phyloP scores from a whole-genome alignment of 164 flowering plant genomes.

The Santalum album region DNA sequence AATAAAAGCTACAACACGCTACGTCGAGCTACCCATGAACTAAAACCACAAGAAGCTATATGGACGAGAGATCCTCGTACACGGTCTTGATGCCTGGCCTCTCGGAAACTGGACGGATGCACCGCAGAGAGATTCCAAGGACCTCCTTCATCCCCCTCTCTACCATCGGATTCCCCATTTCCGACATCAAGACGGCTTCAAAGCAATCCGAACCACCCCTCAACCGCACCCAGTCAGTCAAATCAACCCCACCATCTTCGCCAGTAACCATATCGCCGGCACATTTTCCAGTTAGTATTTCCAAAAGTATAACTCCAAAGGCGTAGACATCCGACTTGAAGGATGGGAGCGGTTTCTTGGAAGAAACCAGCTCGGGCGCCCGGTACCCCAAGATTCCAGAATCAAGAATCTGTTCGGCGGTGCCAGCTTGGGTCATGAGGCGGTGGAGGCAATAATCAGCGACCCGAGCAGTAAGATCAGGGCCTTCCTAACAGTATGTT shows the following conservation, averaged over 20 bases:
- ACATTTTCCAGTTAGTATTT: constrained; percentile 77
- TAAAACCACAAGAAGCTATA: constrained; percentile 24
- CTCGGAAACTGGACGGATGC: constrained; percentile 72
- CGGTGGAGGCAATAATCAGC: constrained; percentile 97
- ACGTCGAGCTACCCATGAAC: not conserved
- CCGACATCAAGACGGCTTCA: constrained; percentile 38
- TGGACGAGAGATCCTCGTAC: constrained; percentile 92
- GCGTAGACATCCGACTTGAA: constrained; percentile 97
- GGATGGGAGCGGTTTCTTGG: constrained; percentile 84
- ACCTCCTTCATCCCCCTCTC: constrained; percentile 82
- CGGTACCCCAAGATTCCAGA: constrained; percentile 88
- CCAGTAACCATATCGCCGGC: constrained; percentile 90
- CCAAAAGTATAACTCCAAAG: constrained; percentile 82
- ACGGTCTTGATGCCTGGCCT: constrained; percentile 91
- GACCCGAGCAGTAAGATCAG: constrained; percentile 80
- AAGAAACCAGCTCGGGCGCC: constrained; percentile 81
- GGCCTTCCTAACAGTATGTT: constrained; percentile 79
- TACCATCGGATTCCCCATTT: constrained; percentile 39
- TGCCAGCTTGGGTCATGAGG: constrained; percentile 95
- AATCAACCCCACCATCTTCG: constrained; percentile 68
- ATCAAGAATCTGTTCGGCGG: constrained; percentile 81
- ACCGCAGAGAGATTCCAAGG: constrained; percentile 71
- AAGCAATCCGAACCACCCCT: constrained; percentile 65
- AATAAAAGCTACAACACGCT: too few relatives aligned
- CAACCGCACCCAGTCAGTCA: constrained; percentile 79